Conservation (phyloP, 2,329 filamentous ascomycete genomes). For the Myrmaecium sp. region DNA sequence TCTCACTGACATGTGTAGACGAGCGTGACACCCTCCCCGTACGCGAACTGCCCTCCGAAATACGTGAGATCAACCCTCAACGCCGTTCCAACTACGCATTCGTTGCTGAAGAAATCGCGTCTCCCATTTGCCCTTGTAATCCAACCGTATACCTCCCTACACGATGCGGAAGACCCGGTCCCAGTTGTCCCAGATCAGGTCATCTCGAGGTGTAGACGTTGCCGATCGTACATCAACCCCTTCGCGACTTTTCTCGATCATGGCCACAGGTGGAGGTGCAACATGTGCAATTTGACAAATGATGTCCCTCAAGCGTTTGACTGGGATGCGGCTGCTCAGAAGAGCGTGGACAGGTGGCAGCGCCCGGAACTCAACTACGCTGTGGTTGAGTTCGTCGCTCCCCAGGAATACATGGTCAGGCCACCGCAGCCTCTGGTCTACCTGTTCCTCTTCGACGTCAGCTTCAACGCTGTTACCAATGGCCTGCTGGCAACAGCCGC, state of each 20-base stretch:
- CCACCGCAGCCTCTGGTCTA: constrained; percentile 92
- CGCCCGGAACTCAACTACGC: constrained; percentile 84
- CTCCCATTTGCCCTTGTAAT: constrained; percentile 91
- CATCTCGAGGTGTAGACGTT: constrained; percentile 89
- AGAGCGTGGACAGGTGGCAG: constrained; percentile 82
- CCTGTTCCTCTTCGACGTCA: constrained; percentile 88
- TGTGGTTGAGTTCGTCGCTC: constrained; percentile 95
- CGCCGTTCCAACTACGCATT: constrained; percentile 80
- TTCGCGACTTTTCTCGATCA: constrained; percentile 94
- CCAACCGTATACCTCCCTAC: constrained; percentile 82
- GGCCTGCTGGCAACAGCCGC: constrained; percentile 85
- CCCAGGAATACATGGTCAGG: constrained; percentile 98
- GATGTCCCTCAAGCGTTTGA: constrained; percentile 98
- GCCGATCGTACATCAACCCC: constrained; percentile 93
- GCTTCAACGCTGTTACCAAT: constrained; percentile 74
- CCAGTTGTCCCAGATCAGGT: constrained; percentile 93
- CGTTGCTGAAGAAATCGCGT: constrained; percentile 89
- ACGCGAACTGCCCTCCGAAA: constrained; percentile 82
- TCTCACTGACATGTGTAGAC: constrained; percentile 41
- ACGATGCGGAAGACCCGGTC: constrained; percentile 80
- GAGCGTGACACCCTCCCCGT: constrained; percentile 77
- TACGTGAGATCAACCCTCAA: constrained; percentile 93
- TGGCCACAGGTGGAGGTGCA: constrained; percentile 95
- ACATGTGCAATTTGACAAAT: constrained; percentile 98
- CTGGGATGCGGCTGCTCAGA: constrained; percentile 86